Conservation (phyloP, 2,329 filamentous ascomycete genomes). For the Hypoxylon sp. region DNA sequence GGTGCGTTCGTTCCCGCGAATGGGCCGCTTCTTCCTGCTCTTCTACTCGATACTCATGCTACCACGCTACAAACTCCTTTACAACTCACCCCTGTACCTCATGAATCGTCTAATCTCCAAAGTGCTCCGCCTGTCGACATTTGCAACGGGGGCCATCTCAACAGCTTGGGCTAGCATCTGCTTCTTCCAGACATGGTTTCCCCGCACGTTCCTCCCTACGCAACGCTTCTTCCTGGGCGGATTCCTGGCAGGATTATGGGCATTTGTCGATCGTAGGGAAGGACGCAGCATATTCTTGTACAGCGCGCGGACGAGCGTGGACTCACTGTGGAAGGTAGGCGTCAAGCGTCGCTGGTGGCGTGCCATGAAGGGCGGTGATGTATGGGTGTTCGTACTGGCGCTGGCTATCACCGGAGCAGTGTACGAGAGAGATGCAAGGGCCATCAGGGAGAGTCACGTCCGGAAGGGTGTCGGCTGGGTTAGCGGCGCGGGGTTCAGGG, state of each 20-base stretch:
- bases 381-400: slow-evolving; percentile 83
- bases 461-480: slow-evolving; percentile 81
- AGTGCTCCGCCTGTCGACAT: slow-evolving; percentile 80
- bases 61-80: slow-evolving; percentile 74
- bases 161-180: slow-evolving; percentile 91
- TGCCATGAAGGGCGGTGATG: slow-evolving; percentile 83
- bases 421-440: slow-evolving; percentile 77
- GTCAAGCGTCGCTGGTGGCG: slow-evolving; percentile 90
- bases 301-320: slow-evolving; percentile 80
- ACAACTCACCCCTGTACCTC: slow-evolving; percentile 75
- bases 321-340: slow-evolving; percentile 93
- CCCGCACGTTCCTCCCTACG: slow-evolving; percentile 78
- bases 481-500: slow-evolving; percentile 79
- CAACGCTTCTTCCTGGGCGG: slow-evolving; percentile 93
- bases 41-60: slow-evolving; percentile 79
- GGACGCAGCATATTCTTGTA: slow-evolving; percentile 82
- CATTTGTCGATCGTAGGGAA: slow-evolving; percentile 76
- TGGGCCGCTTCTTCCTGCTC: slow-evolving; percentile 82
- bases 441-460: slow-evolving; percentile 74
- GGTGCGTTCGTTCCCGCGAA: slow-evolving; percentile 82
- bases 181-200: slow-evolving; percentile 84
- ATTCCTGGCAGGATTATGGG: slow-evolving; percentile 87
- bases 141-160: slow-evolving; percentile 85
- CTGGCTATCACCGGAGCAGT: slow-evolving; percentile 82
- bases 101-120: slow-evolving; percentile 74